Base-by-base conservation (phyloP, 2,329 filamentous ascomycete species). In the Fusarium luffae region DNA sequence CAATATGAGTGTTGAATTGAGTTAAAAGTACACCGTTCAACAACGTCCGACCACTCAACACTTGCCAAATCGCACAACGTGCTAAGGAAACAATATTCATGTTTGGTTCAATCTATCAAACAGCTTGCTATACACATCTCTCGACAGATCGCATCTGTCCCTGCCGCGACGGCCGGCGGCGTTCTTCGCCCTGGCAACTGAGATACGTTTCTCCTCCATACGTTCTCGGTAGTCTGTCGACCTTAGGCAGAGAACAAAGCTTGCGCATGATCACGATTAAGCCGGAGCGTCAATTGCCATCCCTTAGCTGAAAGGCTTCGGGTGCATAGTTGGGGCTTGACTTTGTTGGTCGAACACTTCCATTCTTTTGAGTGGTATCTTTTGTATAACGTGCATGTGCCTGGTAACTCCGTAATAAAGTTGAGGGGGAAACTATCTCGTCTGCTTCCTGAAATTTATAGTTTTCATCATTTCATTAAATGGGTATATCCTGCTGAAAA, bases 261-360 rank as follows among this genome's bases (percentile, higher is more conserved):
- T 51, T n/a, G 41, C 63, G 68, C 66, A 71, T 76, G 92, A 93
- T 93, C 92, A 91, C 93, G 91, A 97, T 96, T 97, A 97, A 98
- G 94, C 94, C 94, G 94, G 94, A 97, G 94, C 93, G 89, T 88
- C 90, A 91, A 90, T 89, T 94, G 90, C 88, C 93, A 90, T 89
- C 87, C 89, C 86, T 85, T 84, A 83, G 82, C 88, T 84, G 92
- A 97, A 83, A 97, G 92, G 88, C 85, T 80, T 80, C 82, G 85
- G 89, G 89, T 92, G 93, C 90, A 89, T 97, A 92, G 93, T 91
- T 89, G 90, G 87, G 85, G 93, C 88, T 97, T 97, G 94, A 97
- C 93, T 97, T 93, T 92, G 92, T 89, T 90, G 92, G 88, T 91
- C 92, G 85, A 82, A 96, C 92, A 95, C 72, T 71, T 25, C 23